Percentiles rank a stretch among this genome's conserved stretches.
Conservation (phyloP, 495 filamentous ascomycete genomes). For the Pyronema domesticum region DNA sequence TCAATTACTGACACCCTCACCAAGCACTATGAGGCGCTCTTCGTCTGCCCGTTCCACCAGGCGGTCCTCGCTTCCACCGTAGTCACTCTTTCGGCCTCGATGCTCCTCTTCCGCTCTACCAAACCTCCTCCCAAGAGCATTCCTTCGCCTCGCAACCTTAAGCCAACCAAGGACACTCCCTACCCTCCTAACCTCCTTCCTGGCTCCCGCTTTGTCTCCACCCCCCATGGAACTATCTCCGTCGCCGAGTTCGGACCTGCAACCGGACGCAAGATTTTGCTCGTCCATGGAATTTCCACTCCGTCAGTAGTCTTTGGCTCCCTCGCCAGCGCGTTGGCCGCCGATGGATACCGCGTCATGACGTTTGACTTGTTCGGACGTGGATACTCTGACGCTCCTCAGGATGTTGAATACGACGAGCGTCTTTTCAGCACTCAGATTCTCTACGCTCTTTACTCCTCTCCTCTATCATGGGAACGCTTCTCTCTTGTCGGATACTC, state of each 20-base stretch:
- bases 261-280: conserved; percentile 55
- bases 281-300: conserved; percentile 77
- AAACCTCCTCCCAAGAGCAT: neutral
- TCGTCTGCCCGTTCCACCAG: conserved; percentile 20
- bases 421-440: conserved; percentile 62
- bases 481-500: conserved; percentile 72
- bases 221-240: conserved; percentile 60
- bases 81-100: conserved; percentile 29
- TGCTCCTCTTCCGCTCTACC: conserved; percentile 25
- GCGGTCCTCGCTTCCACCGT: conserved; percentile 29
- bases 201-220: conserved; percentile 52
- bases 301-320: conserved; percentile 43
- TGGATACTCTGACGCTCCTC: conserved; percentile 56
- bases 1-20: conserved; percentile 2
- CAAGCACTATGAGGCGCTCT: conserved; percentile 4
- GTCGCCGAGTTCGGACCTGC: conserved; percentile 88
- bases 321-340: neutral
- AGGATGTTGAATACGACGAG: conserved; percentile 48
- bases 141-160: neutral
- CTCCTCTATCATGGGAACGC: conserved; percentile 46
- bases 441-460: conserved; percentile 51
- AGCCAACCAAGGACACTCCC: conserved; percentile 26
- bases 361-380: conserved; percentile 51
- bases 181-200: conserved; percentile 63
- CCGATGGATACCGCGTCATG: conserved; percentile 3